phyloP scores from a whole-genome alignment of 441 rosid species.

The Gossypium lobatum region DNA sequence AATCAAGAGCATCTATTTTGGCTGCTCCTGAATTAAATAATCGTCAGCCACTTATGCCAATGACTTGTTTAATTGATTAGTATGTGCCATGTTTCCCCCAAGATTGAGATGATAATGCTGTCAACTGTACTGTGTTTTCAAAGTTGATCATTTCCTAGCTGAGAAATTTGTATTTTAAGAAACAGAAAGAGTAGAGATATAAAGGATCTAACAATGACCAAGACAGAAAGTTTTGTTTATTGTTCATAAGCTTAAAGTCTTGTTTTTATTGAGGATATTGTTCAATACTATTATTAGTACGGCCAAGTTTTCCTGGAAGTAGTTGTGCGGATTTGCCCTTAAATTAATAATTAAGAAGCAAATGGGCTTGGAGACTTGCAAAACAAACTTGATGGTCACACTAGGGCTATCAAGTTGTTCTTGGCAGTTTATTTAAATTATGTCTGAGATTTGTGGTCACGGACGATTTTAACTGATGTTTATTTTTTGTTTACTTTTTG shows the following conservation, averaged over 20 bases:
- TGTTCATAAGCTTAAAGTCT: not conserved
- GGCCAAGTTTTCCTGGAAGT: not conserved
- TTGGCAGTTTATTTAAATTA: not conserved
- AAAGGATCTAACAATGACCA: not conserved
- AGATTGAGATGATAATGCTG: not conserved
- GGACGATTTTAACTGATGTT: not conserved
- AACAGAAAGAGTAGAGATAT: not conserved
- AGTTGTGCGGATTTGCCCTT: not conserved
- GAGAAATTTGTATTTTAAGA: not conserved
- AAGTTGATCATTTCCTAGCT: not conserved
- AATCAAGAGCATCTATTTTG: not conserved
- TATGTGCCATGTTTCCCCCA: not conserved
- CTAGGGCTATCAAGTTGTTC: not conserved
- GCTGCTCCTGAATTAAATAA: not conserved
- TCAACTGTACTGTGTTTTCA: not conserved
- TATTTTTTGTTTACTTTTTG: not conserved
- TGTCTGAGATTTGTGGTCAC: not conserved
- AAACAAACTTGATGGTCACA: not conserved
- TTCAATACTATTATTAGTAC: not conserved
- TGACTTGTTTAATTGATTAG: not conserved
- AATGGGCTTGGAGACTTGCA: not conserved
- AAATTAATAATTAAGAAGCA: not conserved
- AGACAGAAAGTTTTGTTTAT: not conserved
- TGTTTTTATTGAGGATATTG: not conserved
- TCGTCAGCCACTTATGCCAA: not conserved